A percentile compares a stretch with the other conserved stretches of the same genome.
These are phyloP conservation scores for Fraxinus paxiana DNA, from an alignment of 305 asterid species.

Conservation along the genomic window DNA sequence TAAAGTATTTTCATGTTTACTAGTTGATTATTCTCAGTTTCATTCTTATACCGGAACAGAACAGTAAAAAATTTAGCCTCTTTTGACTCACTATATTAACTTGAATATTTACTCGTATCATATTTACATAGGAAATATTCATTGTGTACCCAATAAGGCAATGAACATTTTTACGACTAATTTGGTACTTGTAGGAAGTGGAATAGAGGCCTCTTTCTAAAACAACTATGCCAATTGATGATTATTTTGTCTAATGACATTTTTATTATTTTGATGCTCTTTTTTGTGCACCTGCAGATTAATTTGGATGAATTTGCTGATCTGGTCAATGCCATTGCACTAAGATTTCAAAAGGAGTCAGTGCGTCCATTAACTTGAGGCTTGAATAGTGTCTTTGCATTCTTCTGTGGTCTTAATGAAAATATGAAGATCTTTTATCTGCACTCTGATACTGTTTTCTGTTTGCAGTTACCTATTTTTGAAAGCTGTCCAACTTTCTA, in stretches of 20 bases:
- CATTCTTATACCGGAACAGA: background rate
- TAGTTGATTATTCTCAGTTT: background rate
- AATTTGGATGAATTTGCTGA: conserved; percentile 79
- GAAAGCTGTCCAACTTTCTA: conserved; percentile 67
- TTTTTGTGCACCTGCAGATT: conserved; percentile 58
- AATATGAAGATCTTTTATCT: conserved; percentile 16
- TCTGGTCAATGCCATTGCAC: conserved; percentile 80
- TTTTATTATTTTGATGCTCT: conserved; percentile 15
- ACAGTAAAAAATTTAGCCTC: background rate
- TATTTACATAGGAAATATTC: background rate
- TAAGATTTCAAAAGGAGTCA: conserved; percentile 82
- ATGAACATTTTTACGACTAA: background rate
- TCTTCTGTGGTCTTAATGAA: conserved; percentile 1
- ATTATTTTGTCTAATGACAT: conserved; percentile 15
- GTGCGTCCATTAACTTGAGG: conserved; percentile 36
- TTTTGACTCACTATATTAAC: background rate
- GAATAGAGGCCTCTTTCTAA: background rate
- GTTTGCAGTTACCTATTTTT: conserved; percentile 68
- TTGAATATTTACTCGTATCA: background rate
- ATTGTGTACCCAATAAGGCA: background rate
- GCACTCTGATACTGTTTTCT: conserved; percentile 25
- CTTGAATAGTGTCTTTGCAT: background rate
- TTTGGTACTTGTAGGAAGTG: background rate
- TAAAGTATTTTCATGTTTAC: background rate
- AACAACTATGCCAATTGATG: background rate